Percentiles rank a stretch among this genome's conserved stretches.
These are phyloP conservation scores for Solanum chacoense DNA, from an alignment of 305 asterid species.

Conservation along the genomic window DNA sequence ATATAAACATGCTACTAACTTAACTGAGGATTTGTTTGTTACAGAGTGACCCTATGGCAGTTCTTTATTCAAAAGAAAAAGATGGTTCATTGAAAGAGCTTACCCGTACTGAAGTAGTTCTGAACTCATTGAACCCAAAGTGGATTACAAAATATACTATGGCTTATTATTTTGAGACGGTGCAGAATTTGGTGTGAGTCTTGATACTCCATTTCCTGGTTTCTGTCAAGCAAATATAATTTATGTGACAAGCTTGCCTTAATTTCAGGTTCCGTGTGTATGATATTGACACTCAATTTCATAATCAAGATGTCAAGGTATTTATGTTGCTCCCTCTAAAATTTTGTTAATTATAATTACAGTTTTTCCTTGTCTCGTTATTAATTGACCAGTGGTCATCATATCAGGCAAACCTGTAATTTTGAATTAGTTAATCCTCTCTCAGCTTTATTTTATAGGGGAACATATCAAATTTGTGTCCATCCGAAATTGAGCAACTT, in stretches of 20 bases:
- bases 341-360: not conserved
- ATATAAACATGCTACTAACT: not conserved
- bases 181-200: conserved; percentile 95
- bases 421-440: not conserved
- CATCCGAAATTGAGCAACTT: not conserved
- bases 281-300: conserved; percentile 89
- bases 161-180: conserved; percentile 84
- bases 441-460: not conserved
- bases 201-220: conserved; percentile 12
- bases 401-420: not conserved
- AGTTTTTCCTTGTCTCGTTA: not conserved
- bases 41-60: conserved; percentile 97
- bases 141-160: conserved; percentile 70
- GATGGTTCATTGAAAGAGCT: conserved; percentile 83
- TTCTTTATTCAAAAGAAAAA: conserved; percentile 55
- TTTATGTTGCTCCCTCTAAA: not conserved
- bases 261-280: conserved; percentile 73
- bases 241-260: conserved; percentile 13
- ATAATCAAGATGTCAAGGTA: conserved; percentile 72
- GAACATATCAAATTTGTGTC: not conserved
- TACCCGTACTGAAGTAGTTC: conserved; percentile 93
- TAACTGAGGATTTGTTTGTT: conserved; percentile 11
- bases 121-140: conserved; percentile 82
- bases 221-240: conserved; percentile 5
- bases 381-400: not conserved